These are phyloP conservation scores for Pezicula radicicola DNA, from an alignment of 2,329 filamentous ascomycete genomes.

Conservation along the genomic window DNA sequence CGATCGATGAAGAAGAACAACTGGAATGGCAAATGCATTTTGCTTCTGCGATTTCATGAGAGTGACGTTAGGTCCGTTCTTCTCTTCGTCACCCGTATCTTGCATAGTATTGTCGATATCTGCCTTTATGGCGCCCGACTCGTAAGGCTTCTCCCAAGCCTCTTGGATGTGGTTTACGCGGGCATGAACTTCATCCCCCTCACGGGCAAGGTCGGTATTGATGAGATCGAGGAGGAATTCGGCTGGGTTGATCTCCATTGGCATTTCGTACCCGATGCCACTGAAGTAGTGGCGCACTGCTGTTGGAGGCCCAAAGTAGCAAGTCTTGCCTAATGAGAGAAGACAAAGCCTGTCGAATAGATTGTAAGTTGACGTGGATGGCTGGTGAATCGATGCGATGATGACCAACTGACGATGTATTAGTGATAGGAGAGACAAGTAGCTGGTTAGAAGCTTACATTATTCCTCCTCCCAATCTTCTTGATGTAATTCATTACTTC, in stretches of 20 bases:
- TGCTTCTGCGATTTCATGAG: conserved; percentile 24
- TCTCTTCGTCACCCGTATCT: conserved; percentile 4
- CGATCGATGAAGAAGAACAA: conserved; percentile 71
- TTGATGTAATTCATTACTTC: conserved; percentile 74
- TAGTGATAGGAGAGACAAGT: conserved; percentile 8
- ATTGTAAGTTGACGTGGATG: conserved; percentile 74
- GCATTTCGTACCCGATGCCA: conserved; percentile 57
- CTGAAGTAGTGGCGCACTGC: conserved; percentile 62
- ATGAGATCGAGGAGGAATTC: conserved; percentile 77
- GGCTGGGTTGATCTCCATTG: conserved; percentile 71
- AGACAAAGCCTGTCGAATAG: conserved; percentile 79
- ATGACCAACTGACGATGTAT: conserved; percentile 58
- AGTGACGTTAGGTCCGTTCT: not conserved
- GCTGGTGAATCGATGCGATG: conserved; percentile 82
- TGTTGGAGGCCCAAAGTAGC: conserved; percentile 67
- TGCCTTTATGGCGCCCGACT: conserved; percentile 29
- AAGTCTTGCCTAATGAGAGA: conserved; percentile 66
- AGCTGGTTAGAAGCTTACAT: conserved; percentile 38
- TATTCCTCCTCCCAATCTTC: conserved; percentile 62
- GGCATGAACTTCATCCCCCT: conserved; percentile 41
- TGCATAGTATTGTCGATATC: conserved; percentile 20
- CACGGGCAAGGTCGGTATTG: conserved; percentile 69
- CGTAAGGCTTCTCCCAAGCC: conserved; percentile 50
- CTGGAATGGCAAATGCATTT: conserved; percentile 39
- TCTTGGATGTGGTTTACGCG: conserved; percentile 51